Evolutionary conservation across 495 filamentous ascomycete species (phyloP).

Genomic region (Aspergillus ostianus): DNA sequence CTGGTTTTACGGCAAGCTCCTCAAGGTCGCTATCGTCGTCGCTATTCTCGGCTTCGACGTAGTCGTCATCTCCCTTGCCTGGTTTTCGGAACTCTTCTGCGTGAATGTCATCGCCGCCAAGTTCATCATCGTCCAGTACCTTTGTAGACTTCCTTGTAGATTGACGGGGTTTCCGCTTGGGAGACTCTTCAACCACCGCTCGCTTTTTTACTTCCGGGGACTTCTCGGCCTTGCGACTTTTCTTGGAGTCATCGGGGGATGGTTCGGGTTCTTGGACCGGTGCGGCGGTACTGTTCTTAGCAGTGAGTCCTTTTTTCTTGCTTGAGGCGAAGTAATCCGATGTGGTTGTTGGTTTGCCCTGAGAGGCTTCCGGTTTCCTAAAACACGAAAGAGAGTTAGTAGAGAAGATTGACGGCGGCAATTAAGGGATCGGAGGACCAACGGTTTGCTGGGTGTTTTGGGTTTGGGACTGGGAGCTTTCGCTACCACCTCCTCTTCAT

Average conservation of each 20-base stretch:
- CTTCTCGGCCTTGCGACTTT: conserved; percentile 27
- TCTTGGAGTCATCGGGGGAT: conserved; percentile 20
- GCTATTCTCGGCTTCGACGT: conserved; percentile 61
- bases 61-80: conserved; percentile 66
- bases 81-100: conserved; percentile 59
- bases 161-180: conserved; percentile 32
- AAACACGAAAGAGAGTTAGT: not conserved
- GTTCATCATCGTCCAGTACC: conserved; percentile 58
- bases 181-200: conserved; percentile 13
- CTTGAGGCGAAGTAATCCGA: conserved; percentile 62
- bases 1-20: conserved; percentile 37
- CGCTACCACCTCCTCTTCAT: conserved; percentile 53
- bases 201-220: conserved; percentile 26
- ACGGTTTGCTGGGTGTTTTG: conserved; percentile 43
- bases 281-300: conserved; percentile 26
- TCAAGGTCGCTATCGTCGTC: conserved; percentile 48
- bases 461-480: conserved; percentile 46
- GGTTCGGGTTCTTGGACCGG: conserved; percentile 14
- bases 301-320: conserved; percentile 46
- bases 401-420: not conserved
- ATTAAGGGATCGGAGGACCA: conserved; percentile 10
- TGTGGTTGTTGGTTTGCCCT: conserved; percentile 54
- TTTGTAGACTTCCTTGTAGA: conserved; percentile 32
- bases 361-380: conserved; percentile 45
- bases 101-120: conserved; percentile 72